phyloP scores from a whole-genome alignment of 1,139 yeast genomes.

The Suhomyces choctaworum region DNA sequence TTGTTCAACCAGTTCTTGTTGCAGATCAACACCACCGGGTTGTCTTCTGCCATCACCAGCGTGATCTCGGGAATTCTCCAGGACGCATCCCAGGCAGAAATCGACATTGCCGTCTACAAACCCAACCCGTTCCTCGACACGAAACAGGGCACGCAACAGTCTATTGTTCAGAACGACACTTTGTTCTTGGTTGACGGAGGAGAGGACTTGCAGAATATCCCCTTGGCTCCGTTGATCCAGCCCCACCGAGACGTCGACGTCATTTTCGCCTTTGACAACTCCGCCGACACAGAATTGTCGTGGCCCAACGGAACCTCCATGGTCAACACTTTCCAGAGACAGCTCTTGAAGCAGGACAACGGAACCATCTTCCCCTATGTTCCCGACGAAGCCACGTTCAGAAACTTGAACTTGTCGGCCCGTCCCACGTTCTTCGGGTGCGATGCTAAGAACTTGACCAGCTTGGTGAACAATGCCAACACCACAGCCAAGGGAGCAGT shows the following conservation, averaged over 20 bases:
- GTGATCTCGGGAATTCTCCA: constrained; percentile 19
- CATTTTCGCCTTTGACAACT: constrained; percentile 33
- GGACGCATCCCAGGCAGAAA: constrained; percentile 17
- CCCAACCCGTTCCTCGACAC: constrained; percentile 27
- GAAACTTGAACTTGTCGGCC: constrained; percentile 39
- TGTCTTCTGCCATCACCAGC: constrained; percentile 19
- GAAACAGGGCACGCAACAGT: constrained; percentile 14
- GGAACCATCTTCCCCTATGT: constrained; percentile 36
- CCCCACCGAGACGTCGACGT: constrained; percentile 28
- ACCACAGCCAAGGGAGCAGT: constrained; percentile 3
- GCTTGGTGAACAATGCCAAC: constrained; percentile 23
- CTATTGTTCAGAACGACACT: constrained; percentile 21
- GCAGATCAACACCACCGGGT: constrained; percentile 25
- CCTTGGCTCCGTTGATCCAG: constrained; percentile 30
- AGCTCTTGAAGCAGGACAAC: constrained; percentile 27
- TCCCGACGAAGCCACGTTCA: constrained; percentile 35
- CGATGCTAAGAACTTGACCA: constrained; percentile 40
- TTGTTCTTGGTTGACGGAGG: constrained; percentile 34
- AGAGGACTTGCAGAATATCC: constrained; percentile 33
- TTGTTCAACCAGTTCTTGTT: constrained; percentile 34
- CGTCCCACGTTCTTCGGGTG: constrained; percentile 49
- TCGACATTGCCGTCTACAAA: constrained; percentile 25
- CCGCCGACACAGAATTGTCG: constrained; percentile 24
- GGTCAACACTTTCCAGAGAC: constrained; percentile 35
- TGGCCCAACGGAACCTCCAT: constrained; percentile 43